Percentiles rank a stretch among this genome's conserved stretches.
These are phyloP conservation scores for Decorospora gaudefroyi DNA, from an alignment of 2,329 filamentous ascomycete species.

Conservation along the genomic window DNA sequence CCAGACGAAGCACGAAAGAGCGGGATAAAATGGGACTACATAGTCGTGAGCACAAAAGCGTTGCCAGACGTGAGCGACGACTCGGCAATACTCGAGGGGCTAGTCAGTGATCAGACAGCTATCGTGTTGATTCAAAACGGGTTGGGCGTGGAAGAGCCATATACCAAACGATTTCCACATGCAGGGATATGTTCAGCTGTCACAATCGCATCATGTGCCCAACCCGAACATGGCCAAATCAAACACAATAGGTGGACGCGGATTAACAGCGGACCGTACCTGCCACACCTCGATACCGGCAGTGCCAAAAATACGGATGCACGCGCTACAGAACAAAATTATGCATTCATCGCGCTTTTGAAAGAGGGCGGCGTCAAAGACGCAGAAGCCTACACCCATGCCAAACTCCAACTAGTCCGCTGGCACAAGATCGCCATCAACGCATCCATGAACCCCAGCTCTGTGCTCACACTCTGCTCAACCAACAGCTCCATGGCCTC, in stretches of 20 bases:
- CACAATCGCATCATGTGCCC: conserved; percentile 70
- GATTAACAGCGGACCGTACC: conserved; percentile 70
- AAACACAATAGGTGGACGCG: conserved; percentile 75
- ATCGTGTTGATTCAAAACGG: conserved; percentile 74
- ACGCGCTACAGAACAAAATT: conserved; percentile 52
- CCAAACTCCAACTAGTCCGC: conserved; percentile 69
- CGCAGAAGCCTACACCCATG: conserved; percentile 65
- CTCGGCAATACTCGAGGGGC: conserved; percentile 63
- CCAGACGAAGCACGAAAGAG: conserved; percentile 59
- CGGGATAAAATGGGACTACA: conserved; percentile 63
- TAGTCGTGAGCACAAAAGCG: conserved; percentile 72
- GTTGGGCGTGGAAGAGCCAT: conserved; percentile 70
- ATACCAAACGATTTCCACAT: conserved; percentile 63
- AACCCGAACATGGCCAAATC: conserved; percentile 65
- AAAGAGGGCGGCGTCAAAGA: conserved; percentile 67
- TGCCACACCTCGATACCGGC: conserved; percentile 53
- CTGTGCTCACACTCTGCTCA: conserved; percentile 67
- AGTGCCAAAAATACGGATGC: conserved; percentile 26
- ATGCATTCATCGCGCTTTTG: conserved; percentile 60
- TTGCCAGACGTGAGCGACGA: conserved; percentile 68
- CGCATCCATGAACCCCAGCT: conserved; percentile 73
- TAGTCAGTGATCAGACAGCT: conserved; percentile 59
- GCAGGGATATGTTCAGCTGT: conserved; percentile 69
- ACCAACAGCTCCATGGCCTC: conserved; percentile 68
- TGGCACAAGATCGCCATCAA: conserved; percentile 82